Evolutionary conservation across 345 rosid species (phyloP).

Genomic region (Linum usitatissimum): DNA sequence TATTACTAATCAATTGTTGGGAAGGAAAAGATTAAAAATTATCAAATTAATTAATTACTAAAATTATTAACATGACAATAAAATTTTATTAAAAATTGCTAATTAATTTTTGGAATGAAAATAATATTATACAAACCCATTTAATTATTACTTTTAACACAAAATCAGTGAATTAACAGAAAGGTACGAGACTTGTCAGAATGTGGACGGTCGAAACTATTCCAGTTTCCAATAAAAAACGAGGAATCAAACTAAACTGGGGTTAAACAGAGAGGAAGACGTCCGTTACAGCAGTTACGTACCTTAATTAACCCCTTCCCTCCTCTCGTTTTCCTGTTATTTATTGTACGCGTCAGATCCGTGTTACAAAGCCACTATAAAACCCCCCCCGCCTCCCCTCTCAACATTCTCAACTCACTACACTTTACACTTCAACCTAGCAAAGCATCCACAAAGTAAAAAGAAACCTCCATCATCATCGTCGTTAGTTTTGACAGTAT

Average conservation of each 20-base stretch:
- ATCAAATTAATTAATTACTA: too few relatives aligned
- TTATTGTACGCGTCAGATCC: constrained; percentile 26
- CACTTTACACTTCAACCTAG: too few relatives aligned
- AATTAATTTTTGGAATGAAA: too few relatives aligned
- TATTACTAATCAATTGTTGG: too few relatives aligned
- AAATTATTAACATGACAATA: too few relatives aligned
- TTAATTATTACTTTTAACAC: too few relatives aligned
- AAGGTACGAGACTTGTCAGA: not conserved
- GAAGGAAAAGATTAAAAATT: too few relatives aligned
- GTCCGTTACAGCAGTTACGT: constrained; percentile 21
- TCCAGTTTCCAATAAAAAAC: not conserved
- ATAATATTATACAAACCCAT: too few relatives aligned
- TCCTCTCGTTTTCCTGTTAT: not conserved
- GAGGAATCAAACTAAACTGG: too few relatives aligned
- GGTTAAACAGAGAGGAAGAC: not conserved
- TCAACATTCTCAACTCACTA: not conserved
- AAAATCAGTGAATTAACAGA: too few relatives aligned
- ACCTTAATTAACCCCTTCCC: not conserved
- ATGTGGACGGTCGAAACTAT: not conserved
- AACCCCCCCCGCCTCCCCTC: not conserved
- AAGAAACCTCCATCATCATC: not conserved
- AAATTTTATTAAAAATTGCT: too few relatives aligned
- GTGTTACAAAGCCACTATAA: constrained; percentile 31
- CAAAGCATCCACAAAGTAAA: not conserved
- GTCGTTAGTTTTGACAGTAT: constrained; percentile 11